phyloP scores from a whole-genome alignment of 352 stramenopile genomes.

The Globisporangium paddicum region DNA sequence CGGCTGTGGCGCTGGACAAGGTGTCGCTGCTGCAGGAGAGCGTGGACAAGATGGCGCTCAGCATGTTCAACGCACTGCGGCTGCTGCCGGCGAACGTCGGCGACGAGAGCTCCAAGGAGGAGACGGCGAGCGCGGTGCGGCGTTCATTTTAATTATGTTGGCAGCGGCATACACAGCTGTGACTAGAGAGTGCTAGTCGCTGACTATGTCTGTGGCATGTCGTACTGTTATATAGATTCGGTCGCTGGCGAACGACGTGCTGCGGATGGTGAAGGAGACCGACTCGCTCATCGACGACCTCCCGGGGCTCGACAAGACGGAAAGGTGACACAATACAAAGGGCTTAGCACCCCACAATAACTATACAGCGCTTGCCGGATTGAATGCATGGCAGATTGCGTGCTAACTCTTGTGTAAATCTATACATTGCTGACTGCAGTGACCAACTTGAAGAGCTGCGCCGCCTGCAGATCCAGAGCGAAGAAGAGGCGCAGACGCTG shows the following conservation, averaged over 20 bases:
- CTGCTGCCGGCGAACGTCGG: constrained; percentile 52
- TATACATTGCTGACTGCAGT: constrained; percentile 14
- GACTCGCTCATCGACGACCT: constrained; percentile 77
- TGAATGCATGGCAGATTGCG: not conserved
- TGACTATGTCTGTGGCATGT: not conserved
- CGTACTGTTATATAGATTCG: constrained; percentile 42
- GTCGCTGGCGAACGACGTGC: constrained; percentile 65
- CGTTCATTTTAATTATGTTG: not conserved
- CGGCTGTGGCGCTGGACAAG: constrained; percentile 49
- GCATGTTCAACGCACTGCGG: constrained; percentile 86
- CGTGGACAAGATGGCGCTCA: constrained; percentile 82
- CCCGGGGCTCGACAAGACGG: constrained; percentile 74
- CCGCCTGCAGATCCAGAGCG: constrained; percentile 75
- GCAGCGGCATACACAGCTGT: not conserved
- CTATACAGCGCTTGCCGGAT: not conserved
- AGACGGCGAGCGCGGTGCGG: constrained; percentile 50
- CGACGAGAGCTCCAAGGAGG: constrained; percentile 43
- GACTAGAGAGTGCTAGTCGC: not conserved
- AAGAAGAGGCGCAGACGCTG: constrained; percentile 81
- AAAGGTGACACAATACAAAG: constrained; percentile 32
- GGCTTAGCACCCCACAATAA: not conserved
- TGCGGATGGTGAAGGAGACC: constrained; percentile 77
- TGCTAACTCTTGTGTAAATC: not conserved
- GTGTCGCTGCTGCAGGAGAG: constrained; percentile 81
- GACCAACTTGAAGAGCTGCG: constrained; percentile 79